Evolutionary conservation across 2,329 filamentous ascomycete genomes (phyloP).

Genomic region (Sporothrix sp.): DNA sequence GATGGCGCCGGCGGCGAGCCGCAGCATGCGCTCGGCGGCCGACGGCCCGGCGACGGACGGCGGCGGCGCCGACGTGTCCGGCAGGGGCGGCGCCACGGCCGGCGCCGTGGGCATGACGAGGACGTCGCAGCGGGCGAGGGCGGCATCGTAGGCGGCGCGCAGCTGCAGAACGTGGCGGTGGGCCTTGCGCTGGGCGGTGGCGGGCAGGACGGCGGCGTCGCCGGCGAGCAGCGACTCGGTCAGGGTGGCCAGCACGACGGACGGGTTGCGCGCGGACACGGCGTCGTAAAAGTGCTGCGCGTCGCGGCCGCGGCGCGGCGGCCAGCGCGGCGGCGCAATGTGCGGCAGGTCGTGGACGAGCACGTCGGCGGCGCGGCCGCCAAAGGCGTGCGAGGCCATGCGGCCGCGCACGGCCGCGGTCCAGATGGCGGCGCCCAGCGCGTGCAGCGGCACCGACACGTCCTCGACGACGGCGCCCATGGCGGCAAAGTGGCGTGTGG

Average conservation of each 20-base stretch:
- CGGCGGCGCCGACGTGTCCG: constrained; percentile 15
- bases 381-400: constrained; percentile 24
- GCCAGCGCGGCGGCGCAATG: constrained; percentile 23
- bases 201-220: constrained; percentile 23
- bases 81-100: constrained; percentile 34
- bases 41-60: constrained; percentile 19
- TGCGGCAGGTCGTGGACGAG: constrained; percentile 20
- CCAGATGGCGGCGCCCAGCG: constrained; percentile 37
- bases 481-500: constrained; percentile 26
- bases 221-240: constrained; percentile 25
- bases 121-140: constrained; percentile 32
- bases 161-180: constrained; percentile 37
- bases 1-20: constrained; percentile 33
- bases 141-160: constrained; percentile 37
- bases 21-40: constrained; percentile 32
- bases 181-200: constrained; percentile 32
- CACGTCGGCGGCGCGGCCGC: constrained; percentile 23
- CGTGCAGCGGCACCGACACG: constrained; percentile 38
- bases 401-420: constrained; percentile 29
- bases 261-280: constrained; percentile 34
- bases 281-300: constrained; percentile 33
- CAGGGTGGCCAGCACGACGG: constrained; percentile 35
- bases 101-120: constrained; percentile 39
- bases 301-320: no score
- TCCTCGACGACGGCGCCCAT: constrained; percentile 37